A percentile compares a stretch with the other conserved stretches of the same genome.
phyloP scores from a whole-genome alignment of 2,329 filamentous ascomycete genomes.

The Colletotrichum gigasporum region DNA sequence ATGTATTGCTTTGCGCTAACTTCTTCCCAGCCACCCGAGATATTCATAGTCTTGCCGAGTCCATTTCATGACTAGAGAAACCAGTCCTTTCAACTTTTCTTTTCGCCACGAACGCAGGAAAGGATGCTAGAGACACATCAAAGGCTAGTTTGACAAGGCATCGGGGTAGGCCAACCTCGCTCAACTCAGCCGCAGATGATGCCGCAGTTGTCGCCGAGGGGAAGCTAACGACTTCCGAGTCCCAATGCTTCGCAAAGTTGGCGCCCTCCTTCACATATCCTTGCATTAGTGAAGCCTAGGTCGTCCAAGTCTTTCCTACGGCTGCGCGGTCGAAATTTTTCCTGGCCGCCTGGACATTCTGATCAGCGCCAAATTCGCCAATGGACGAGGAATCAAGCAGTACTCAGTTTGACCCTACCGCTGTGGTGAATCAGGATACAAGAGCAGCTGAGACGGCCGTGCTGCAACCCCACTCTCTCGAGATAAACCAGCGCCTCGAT shows the following conservation, averaged over 20 bases:
- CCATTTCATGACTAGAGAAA: conserved; percentile 2
- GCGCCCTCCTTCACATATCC: not conserved
- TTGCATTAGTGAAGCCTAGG: conserved; percentile 3
- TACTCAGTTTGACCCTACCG: conserved; percentile 1
- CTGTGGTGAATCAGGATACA: not conserved
- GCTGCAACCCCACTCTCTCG: not conserved
- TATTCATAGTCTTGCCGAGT: conserved; percentile 1
- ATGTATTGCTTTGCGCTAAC: no score
- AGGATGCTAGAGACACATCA: not conserved
- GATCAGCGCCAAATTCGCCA: not conserved
- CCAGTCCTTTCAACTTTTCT: conserved; percentile 4
- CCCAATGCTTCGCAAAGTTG: not conserved
- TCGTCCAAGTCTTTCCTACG: not conserved
- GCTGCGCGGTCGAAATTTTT: not conserved
- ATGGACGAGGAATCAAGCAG: not conserved
- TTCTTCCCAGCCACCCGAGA: not conserved
- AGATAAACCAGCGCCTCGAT: conserved; percentile 1
- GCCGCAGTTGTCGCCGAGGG: not conserved
- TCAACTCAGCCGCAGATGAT: not conserved
- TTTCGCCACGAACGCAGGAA: conserved; percentile 3
- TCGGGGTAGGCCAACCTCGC: not conserved
- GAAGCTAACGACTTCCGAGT: not conserved
- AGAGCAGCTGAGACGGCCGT: conserved; percentile 1
- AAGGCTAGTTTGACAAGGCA: not conserved
- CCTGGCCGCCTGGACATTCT: not conserved